phyloP scores from a whole-genome alignment of 1,284 basidiomycete species.

The Butyriboletus regius region DNA sequence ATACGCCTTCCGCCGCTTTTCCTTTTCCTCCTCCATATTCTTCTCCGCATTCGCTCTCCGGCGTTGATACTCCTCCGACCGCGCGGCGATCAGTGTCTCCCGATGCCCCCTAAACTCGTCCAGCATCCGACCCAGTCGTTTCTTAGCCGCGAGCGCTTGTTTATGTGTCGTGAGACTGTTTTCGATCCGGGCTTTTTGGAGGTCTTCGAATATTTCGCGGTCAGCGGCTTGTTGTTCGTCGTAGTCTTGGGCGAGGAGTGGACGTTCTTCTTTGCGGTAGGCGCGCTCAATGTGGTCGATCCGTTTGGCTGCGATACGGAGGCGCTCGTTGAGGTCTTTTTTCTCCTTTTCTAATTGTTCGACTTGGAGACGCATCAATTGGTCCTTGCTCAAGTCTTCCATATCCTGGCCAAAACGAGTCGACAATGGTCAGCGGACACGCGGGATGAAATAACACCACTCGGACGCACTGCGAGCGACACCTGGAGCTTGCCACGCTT shows the following conservation, averaged over 20 bases:
- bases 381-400: conserved; percentile 79
- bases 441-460: background rate
- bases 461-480: conserved; percentile 61
- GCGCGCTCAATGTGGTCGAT: conserved; percentile 95
- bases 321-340: conserved; percentile 75
- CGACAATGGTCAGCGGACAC: background rate
- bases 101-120: conserved; percentile 65
- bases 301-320: conserved; percentile 81
- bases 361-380: conserved; percentile 86
- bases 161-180: conserved; percentile 58
- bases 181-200: conserved; percentile 60
- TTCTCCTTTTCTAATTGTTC: conserved; percentile 96
- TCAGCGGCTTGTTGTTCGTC: conserved; percentile 77
- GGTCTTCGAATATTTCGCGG: conserved; percentile 59
- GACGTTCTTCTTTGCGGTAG: conserved; percentile 88
- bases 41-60: conserved; percentile 53
- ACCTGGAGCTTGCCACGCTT: conserved; percentile 82
- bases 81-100: conserved; percentile 55
- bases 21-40: conserved; percentile 84
- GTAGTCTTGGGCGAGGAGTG: conserved; percentile 82
- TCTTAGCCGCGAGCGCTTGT: conserved; percentile 72
- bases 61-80: conserved; percentile 65
- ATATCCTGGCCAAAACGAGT: conserved; percentile 49
- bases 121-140: conserved; percentile 68
- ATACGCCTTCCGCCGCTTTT: conserved; percentile 55